phyloP scores from a whole-genome alignment of 352 stramenopile species.

The Phytophthora sojae region DNA sequence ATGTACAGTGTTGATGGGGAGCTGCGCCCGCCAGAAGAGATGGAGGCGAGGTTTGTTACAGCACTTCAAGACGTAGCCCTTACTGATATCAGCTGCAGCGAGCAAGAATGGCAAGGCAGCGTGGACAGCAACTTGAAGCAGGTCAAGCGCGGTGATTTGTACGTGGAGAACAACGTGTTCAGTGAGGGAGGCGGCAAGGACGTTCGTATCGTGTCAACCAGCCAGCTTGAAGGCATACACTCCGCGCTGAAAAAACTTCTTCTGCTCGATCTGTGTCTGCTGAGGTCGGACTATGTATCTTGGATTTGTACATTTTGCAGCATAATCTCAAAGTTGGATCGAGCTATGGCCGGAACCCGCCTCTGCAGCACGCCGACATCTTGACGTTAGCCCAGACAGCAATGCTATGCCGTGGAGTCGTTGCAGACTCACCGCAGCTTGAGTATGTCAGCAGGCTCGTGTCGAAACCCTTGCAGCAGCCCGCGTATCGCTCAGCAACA shows the following conservation, averaged over 20 bases:
- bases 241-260: conserved; percentile 3
- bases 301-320: conserved; percentile 9
- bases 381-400: background rate
- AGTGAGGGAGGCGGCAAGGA: background rate
- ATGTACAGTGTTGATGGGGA: no score
- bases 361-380: background rate
- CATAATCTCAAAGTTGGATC: conserved; percentile 8
- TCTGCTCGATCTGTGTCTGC: background rate
- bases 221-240: background rate
- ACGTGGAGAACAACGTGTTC: background rate
- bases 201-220: background rate
- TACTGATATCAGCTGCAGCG: background rate
- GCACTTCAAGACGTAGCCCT: background rate
- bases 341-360: conserved; percentile 1
- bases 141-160: conserved; percentile 4
- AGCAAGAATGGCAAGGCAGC: background rate
- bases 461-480: background rate
- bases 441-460: background rate
- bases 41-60: background rate
- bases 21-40: background rate
- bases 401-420: background rate
- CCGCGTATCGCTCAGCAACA: background rate
- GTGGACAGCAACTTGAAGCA: conserved; percentile 1
- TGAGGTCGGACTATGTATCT: background rate
- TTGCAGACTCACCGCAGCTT: background rate